Percentiles rank a stretch among this genome's conserved stretches.
Conservation (phyloP, 495 filamentous ascomycete genomes). For the Penicillium pancosmium region DNA sequence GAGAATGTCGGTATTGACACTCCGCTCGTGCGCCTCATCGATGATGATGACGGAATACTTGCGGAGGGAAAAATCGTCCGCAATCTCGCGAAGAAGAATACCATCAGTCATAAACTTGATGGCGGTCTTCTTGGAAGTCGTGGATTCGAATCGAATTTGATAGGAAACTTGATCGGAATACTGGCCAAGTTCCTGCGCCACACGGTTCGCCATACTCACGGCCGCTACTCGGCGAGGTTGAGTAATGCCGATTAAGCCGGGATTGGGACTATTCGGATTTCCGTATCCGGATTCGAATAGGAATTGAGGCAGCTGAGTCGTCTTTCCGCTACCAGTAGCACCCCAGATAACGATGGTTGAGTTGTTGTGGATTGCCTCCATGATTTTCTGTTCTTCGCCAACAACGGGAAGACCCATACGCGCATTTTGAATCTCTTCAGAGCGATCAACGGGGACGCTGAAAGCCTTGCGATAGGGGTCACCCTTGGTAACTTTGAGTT, state of each 20-base stretch:
- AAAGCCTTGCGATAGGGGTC: constrained; percentile 72
- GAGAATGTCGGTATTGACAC: constrained; percentile 95
- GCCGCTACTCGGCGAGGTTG: constrained; percentile 93
- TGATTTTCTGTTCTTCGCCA: constrained; percentile 94
- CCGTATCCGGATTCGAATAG: constrained; percentile 94
- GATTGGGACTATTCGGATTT: constrained; percentile 69
- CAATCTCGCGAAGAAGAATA: constrained; percentile 88
- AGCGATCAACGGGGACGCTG: constrained; percentile 71
- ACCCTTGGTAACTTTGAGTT: constrained; percentile 63
- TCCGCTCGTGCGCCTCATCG: constrained; percentile 97
- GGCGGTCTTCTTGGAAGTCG: constrained; percentile 77
- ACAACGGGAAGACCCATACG: constrained; percentile 87
- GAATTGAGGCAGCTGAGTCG: constrained; percentile 95
- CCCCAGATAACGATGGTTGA: constrained; percentile 90
- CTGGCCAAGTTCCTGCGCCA: constrained; percentile 79
- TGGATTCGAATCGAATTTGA: constrained; percentile 93
- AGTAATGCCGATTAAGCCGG: constrained; percentile 92
- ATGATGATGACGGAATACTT: constrained; percentile 95
- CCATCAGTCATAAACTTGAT: constrained; percentile 99
- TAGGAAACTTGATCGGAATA: constrained; percentile 74
- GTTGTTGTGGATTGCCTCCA: constrained; percentile 95
- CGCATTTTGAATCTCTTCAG: constrained; percentile 71
- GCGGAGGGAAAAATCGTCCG: constrained; percentile 83
- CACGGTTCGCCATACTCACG: constrained; percentile 92
- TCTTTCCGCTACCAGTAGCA: constrained; percentile 95